Evolutionary conservation across 140 eudicot species (phyloP).

Genomic region (Ambrosia hybrid): DNA sequence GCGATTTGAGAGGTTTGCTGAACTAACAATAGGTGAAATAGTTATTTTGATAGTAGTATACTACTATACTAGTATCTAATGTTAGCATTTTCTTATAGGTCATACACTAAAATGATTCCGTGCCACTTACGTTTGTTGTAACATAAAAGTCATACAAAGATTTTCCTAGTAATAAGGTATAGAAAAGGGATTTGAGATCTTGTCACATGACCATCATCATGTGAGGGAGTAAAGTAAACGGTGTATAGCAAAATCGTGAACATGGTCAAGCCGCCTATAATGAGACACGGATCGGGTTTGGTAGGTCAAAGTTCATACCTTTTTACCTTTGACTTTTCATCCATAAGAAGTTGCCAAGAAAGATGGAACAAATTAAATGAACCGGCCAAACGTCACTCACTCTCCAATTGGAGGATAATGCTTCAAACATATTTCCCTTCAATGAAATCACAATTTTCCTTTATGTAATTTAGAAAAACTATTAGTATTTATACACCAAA

Average conservation of each 20-base stretch:
- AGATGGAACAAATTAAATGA: conserved; percentile 18
- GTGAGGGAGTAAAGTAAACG: conserved; percentile 14
- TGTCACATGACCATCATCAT: conserved; percentile 18
- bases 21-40: no score
- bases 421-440: background rate
- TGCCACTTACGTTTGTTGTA: background rate
- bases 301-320: conserved; percentile 38
- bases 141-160: background rate
- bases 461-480: background rate
- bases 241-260: conserved; percentile 24
- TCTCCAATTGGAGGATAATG: conserved; percentile 6
- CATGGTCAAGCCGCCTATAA: conserved; percentile 24
- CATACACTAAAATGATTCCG: background rate
- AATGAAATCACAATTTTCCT: background rate
- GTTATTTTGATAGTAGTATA: no score
- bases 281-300: conserved; percentile 29
- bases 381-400: conserved; percentile 33
- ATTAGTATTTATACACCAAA: background rate
- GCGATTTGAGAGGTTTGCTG: no score
- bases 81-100: background rate
- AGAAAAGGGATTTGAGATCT: background rate
- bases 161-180: background rate
- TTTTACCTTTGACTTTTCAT: conserved; percentile 26
- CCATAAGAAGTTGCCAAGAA: conserved; percentile 24
- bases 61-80: no score